Base-by-base conservation (phyloP, 2,329 filamentous ascomycete genomes). In the Colletotrichum chlorophyti region DNA sequence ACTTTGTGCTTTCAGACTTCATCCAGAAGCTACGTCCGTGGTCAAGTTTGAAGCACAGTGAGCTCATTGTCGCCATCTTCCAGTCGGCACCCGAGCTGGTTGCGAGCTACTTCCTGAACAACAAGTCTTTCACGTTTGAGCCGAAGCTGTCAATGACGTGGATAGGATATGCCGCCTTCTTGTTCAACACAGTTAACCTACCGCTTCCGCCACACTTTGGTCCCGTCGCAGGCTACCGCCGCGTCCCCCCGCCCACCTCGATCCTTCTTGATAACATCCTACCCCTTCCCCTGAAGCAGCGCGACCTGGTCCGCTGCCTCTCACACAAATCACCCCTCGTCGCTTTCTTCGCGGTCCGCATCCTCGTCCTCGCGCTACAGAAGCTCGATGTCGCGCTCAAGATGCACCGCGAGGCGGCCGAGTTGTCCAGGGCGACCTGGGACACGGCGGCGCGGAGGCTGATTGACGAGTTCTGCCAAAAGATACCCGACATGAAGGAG, bases 71-170 rank as follows among this genome's bases (percentile, higher is more conserved):
- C 5, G 82, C 88, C 4, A 92, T 96, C 29, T 96, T 99, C 69
- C 82, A 81, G 61, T 85, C 85, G 7, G 91, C 90, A 0, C 94
- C 96, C 1, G 95, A 98, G 73, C 81, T 98, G 3, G 85, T 96
- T 2, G 90, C 92, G 38, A 88, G 93, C 67, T 99, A 96, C 71
- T 98, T 97, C 69, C 80, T 87, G 38, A 88, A 85, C 69, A 93
- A 92, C 68, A 87, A 84, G 60, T 85, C 88, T 51, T 95, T 98
- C 67, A 86, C 88, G 0, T 92, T 96, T 62, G 93, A 98, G 37
- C 93, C 95, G 0, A 98, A 97, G 69, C 81, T 96, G 5, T 95
- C 93, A 3, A 88, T 93, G 40, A 95, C 93, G 0, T 99, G 95
- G 95, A 91, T 98, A 65, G 93, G 94, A 37, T 97, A 96, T 70